Evolutionary conservation across 495 filamentous ascomycete genomes (phyloP).

Genomic region (Pyrenopolyporus hunteri): DNA sequence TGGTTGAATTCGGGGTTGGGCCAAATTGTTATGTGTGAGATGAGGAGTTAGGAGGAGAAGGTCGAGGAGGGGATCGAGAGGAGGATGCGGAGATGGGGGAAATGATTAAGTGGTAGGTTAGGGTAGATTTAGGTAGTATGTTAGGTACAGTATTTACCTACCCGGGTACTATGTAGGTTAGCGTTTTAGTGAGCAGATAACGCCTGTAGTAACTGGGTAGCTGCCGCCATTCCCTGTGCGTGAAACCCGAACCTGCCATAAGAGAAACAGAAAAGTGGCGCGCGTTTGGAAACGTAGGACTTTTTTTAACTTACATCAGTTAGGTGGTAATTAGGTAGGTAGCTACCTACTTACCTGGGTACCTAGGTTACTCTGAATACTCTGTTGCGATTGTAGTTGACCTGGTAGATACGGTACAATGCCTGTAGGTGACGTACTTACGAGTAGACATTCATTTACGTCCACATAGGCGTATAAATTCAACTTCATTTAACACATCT

Average conservation of each 20-base stretch:
- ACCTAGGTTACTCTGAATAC: no score
- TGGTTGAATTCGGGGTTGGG: slow-evolving; percentile 36
- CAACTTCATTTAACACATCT: no score
- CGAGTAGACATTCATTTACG: no score
- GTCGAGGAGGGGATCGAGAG: slow-evolving; percentile 25
- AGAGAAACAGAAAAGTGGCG: slow-evolving; percentile 32
- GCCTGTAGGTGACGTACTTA: no score
- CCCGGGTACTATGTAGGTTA: no score
- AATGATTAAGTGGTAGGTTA: slow-evolving; percentile 24
- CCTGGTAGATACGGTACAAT: no score
- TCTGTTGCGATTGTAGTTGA: no score
- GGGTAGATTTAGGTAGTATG: slow-evolving; percentile 2
- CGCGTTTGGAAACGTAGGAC: slow-evolving; percentile 25
- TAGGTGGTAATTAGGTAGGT: background rate
- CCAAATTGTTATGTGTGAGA: slow-evolving; percentile 29
- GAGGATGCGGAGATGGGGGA: slow-evolving; percentile 41
- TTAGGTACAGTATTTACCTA: background rate
- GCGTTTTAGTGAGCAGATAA: slow-evolving; percentile 9
- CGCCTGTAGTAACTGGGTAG: slow-evolving; percentile 8
- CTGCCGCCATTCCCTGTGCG: slow-evolving; percentile 10
- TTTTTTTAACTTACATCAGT: no score
- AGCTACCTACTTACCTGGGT: background rate
- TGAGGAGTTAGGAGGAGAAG: slow-evolving; percentile 34
- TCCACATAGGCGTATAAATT: no score
- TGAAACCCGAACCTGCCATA: slow-evolving; percentile 34